A percentile compares a stretch with the other conserved stretches of the same genome.
Evolutionary conservation across 805 yeast genomes (phyloP).

Genomic region (Lachancea nothofagi): DNA sequence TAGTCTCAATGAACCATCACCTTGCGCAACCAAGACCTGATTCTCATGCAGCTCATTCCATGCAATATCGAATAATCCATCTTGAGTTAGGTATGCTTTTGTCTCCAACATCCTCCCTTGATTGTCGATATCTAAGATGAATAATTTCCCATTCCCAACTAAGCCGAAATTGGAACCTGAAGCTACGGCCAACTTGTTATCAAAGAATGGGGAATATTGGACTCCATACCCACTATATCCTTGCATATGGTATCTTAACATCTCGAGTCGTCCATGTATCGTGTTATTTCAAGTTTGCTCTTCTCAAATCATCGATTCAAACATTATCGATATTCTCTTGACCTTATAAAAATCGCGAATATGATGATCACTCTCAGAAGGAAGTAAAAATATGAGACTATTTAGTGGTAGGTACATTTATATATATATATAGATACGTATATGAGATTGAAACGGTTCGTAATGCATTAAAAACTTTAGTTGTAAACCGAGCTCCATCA

Average conservation of each 20-base stretch:
- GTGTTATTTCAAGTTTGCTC: too few species aligned
- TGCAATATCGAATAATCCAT: constrained; percentile 78
- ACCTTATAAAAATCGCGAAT: too few species aligned
- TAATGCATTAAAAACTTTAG: constrained; percentile 1
- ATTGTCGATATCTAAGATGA: constrained; percentile 59
- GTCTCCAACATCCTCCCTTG: constrained; percentile 56
- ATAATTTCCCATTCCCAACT: constrained; percentile 88
- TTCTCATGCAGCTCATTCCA: constrained; percentile 93
- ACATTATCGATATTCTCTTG: too few species aligned
- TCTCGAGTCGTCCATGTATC: constrained; percentile 21
- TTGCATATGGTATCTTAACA: constrained; percentile 67
- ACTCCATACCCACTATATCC: constrained; percentile 87
- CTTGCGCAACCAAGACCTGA: constrained; percentile 75
- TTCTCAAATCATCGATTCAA: too few species aligned
- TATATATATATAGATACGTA: background rate
- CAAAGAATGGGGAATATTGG: constrained; percentile 87
- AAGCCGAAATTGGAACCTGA: constrained; percentile 89
- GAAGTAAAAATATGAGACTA: background rate
- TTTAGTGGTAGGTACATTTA: background rate
- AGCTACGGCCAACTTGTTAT: constrained; percentile 84
- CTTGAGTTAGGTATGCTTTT: constrained; percentile 79
- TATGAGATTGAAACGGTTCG: constrained; percentile 1
- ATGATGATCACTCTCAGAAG: too few species aligned
- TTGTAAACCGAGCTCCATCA: too few species aligned
- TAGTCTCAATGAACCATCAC: constrained; percentile 82